Conservation (phyloP, 139 green algal genomes). For the Deuterostichococcus epilithicus region DNA sequence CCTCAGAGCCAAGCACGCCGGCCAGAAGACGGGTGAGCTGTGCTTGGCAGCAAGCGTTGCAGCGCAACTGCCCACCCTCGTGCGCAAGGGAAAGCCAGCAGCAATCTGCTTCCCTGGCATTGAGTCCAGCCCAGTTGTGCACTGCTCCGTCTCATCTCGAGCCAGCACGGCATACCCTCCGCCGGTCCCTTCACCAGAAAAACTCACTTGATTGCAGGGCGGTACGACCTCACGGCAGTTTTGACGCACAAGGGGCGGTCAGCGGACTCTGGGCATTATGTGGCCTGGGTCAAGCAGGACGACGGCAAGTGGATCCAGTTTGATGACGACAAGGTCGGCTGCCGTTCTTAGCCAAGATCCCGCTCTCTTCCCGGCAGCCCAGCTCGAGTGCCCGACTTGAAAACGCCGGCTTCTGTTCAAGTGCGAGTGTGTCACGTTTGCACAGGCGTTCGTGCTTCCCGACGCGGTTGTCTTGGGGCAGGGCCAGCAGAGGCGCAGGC, state of each 20-base stretch:
- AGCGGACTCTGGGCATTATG: slow-evolving; percentile 95
- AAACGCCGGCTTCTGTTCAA: too few relatives aligned
- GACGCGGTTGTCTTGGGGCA: too few relatives aligned
- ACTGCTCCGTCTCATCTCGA: background rate
- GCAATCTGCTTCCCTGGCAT: too few relatives aligned
- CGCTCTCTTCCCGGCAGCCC: too few relatives aligned
- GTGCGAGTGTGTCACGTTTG: too few relatives aligned
- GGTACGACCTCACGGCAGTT: slow-evolving; percentile 87
- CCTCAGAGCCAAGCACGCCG: slow-evolving; percentile 1
- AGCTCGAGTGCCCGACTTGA: too few relatives aligned
- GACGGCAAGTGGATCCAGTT: slow-evolving; percentile 92
- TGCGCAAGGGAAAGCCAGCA: too few relatives aligned
- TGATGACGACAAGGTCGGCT: slow-evolving; percentile 90
- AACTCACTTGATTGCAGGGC: slow-evolving; percentile 47
- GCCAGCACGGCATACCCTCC: slow-evolving; percentile 2
- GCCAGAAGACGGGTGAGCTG: slow-evolving; percentile 12
- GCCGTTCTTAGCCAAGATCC: slow-evolving; percentile 7
- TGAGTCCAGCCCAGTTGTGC: background rate
- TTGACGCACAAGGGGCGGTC: slow-evolving; percentile 98
- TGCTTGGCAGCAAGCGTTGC: background rate
- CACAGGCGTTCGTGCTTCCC: too few relatives aligned
- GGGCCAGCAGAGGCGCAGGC: slow-evolving; percentile 11
- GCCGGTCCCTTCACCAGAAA: slow-evolving; percentile 1
- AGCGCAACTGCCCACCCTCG: too few relatives aligned
- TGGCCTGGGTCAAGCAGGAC: slow-evolving; percentile 87